Evolutionary conservation across 306 rosid genomes (phyloP).

Genomic region (Malus asiatica): DNA sequence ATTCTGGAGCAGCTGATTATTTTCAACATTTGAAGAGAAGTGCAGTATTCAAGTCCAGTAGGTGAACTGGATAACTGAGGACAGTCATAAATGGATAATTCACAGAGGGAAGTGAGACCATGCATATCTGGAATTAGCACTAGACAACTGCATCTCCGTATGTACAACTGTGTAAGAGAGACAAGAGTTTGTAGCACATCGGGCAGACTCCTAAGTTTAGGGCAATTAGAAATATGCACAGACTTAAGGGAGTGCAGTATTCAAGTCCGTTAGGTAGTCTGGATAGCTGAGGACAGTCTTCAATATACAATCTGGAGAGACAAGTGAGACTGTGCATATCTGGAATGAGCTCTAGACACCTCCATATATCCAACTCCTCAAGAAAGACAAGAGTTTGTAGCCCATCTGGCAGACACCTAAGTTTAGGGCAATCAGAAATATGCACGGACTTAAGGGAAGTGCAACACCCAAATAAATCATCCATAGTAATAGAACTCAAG

Average conservation of each 20-base stretch:
- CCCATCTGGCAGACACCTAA: background rate
- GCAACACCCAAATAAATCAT: background rate
- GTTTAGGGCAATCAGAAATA: fast-evolving
- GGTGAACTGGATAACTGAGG: too few species aligned
- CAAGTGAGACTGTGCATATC: background rate
- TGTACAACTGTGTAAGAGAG: background rate
- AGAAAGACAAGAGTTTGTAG: background rate
- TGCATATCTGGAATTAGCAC: too few species aligned
- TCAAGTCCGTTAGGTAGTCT: too few species aligned
- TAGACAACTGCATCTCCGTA: background rate
- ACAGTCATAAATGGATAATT: background rate
- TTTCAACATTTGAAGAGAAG: background rate
- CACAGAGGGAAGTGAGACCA: background rate
- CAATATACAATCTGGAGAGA: background rate
- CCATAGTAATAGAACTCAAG: background rate
- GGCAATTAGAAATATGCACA: fast-evolving
- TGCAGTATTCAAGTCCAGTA: background rate
- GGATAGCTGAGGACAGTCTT: background rate
- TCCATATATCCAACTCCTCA: fast-evolving
- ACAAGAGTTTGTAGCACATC: background rate
- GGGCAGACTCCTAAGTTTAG: background rate
- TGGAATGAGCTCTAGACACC: background rate
- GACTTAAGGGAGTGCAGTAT: background rate
- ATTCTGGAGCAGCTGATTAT: background rate
- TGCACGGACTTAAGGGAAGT: background rate